Conservation (phyloP, 208 protist species). For the Tritrichomonas foetus region DNA sequence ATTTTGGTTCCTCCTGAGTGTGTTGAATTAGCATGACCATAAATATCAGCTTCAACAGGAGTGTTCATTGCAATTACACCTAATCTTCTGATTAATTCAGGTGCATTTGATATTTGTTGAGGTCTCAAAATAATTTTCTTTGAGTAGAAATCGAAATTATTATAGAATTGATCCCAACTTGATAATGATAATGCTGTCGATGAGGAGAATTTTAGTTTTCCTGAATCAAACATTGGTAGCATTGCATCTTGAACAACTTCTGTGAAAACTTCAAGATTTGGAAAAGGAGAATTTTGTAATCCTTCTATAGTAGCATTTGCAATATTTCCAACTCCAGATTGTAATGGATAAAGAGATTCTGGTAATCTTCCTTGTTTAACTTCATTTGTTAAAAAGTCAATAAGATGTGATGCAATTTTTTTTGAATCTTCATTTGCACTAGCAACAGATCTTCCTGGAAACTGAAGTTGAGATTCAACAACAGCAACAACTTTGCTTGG, state of each 20-base stretch:
- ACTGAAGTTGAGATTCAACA: neutral
- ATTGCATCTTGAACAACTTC: neutral
- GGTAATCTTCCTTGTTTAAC: neutral
- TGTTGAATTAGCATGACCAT: neutral
- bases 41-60: neutral
- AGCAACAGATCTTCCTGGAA: neutral
- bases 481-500: constrained; percentile 12
- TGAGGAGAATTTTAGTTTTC: neutral
- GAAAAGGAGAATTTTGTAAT: neutral
- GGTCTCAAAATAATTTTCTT: neutral
- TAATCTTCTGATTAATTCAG: neutral
- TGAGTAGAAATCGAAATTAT: neutral
- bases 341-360: neutral
- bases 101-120: neutral
- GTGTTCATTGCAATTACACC: constrained; percentile 18
- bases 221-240: neutral
- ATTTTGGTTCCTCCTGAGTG: neutral
- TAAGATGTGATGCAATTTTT: neutral
- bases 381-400: neutral
- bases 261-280: neutral
- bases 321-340: neutral
- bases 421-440: neutral
- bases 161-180: neutral
- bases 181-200: neutral
- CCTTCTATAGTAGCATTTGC: neutral